Evolutionary conservation across 192 early-diverging fungal genomes (phyloP), one percentile per base, ranked within the genome.

Genomic region (Tieghemiomyces parasiticus): DNA sequence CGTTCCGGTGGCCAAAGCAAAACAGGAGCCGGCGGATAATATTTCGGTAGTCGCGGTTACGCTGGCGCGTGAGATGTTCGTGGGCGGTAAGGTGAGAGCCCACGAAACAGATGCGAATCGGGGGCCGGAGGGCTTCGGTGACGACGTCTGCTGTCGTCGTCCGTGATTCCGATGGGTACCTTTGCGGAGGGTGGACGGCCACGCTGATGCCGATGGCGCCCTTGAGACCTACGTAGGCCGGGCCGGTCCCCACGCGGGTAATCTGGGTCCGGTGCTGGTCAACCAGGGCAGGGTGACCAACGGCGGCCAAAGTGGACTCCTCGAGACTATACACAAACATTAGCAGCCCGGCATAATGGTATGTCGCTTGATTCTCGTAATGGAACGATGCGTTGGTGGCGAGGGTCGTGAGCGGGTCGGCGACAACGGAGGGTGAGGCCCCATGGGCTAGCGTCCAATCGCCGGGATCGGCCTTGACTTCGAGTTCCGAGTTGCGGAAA

Each of bases 311-410:
- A n/a, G n/a, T n/a, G 38, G 6, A 6, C 8, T 42, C 6, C 16
- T 56, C 33, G 16, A 56, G 32, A n/a, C 3, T 34, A 56, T 56
- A 56, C 12, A 56, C 24, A 56, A 56, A 56, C 16, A 35, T 13
- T 8, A 56, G 54, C 54, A 56, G 0, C 30, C 54, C 54, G 2
- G 54, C 54, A 14, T 56, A 56, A 34, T 56, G 54, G 32, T 56
- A 24, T 0, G 14, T 10, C 2, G 24, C 28, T 20, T 20, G 16
- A 13, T 33, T 26, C 20, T 12, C 9, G 34, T 56, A 56, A 29
- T 24, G 9, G 16, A 34, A 56, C 20, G 54, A 29, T 48, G 47
- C 47, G 4, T 4, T 13, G 22, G 38, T 10, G 16, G 38, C 38
- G 38, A 42, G 16, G 6, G 38, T 10, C 6, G 38, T 6, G 38